Evolutionary conservation across 305 asterid species (phyloP), one percentile per base, ranked within the genome.

Genomic region (Fraxinus platypoda): DNA sequence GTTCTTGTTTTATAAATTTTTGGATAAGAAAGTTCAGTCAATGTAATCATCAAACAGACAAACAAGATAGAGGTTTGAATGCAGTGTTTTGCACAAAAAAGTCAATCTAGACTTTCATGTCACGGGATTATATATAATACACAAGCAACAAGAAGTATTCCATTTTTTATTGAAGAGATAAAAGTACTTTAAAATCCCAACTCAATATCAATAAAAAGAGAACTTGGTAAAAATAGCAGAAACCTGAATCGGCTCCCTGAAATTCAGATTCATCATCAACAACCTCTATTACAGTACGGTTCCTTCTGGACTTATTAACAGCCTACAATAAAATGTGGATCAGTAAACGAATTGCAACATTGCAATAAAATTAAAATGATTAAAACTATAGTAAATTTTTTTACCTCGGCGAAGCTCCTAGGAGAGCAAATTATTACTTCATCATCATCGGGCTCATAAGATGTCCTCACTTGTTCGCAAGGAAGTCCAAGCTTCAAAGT

Each of bases 401-500:
- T 38, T 59, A 59, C 81, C 57, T 57, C 81, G 23, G 74, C 74
- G 64, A 78, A 78, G 23, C 74, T 78, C 70, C 81, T 78, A 17
- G 81, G 81, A 21, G 81, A 78, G 74, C 74, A 78, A 49, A 78
- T 34, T 25, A 78, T 37, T 31, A 78, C 81, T 6, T 78, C 81
- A 78, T 78, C 81, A 78, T 78, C 81, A 49, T 28, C 13, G 25
- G 74, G 33, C 62, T 77, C 80, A 17, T 11, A 49, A 54, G 57
- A 17, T 15, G 72, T 15, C 43, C 15, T 30, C 49, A 77, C 80
- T 77, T 54, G 80, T 6, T 7, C 21, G 5, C 8, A 64, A 26
- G 70, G 71, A 30, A 77, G 71, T 26, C 71, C 80, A 46, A 59
- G 81, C 74, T 57, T 49, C 41, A 78, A 52, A 19, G 35, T 57